Evolutionary conservation across 352 stramenopile species (phyloP).

Genomic region (Phytopythium kandeliae): DNA sequence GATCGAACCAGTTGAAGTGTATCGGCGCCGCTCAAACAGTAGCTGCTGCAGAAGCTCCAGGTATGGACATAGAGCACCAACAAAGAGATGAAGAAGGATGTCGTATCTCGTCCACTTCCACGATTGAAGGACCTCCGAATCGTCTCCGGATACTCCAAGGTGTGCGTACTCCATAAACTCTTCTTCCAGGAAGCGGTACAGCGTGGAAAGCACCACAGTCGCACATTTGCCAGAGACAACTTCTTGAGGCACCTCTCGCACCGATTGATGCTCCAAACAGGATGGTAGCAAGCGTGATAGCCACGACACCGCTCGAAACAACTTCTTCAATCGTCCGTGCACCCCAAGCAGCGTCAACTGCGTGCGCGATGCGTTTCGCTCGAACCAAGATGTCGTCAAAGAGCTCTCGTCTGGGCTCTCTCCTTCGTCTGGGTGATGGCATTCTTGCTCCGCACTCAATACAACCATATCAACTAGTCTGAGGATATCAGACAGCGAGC

Average conservation of each 20-base stretch:
- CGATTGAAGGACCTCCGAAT: neutral
- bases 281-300: constrained; percentile 20
- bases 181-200: constrained; percentile 37
- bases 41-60: constrained; percentile 39
- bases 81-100: constrained; percentile 41
- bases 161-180: constrained; percentile 31
- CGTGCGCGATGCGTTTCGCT: constrained; percentile 3
- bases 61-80: constrained; percentile 36
- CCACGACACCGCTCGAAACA: constrained; percentile 41
- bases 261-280: constrained; percentile 15
- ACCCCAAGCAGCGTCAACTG: constrained; percentile 42
- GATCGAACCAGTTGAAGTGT: constrained; percentile 25
- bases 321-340: constrained; percentile 33
- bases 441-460: constrained; percentile 15
- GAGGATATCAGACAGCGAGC: constrained; percentile 30
- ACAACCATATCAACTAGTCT: constrained; percentile 18
- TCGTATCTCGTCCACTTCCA: constrained; percentile 30
- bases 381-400: neutral
- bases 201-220: constrained; percentile 29
- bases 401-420: constrained; percentile 1
- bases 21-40: constrained; percentile 36
- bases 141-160: neutral
- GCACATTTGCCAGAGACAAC: constrained; percentile 1
- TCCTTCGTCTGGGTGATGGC: constrained; percentile 2
- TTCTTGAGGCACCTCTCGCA: neutral